phyloP scores from a whole-genome alignment of 2,329 filamentous ascomycete species.

The Dactylellina parvicollis region DNA sequence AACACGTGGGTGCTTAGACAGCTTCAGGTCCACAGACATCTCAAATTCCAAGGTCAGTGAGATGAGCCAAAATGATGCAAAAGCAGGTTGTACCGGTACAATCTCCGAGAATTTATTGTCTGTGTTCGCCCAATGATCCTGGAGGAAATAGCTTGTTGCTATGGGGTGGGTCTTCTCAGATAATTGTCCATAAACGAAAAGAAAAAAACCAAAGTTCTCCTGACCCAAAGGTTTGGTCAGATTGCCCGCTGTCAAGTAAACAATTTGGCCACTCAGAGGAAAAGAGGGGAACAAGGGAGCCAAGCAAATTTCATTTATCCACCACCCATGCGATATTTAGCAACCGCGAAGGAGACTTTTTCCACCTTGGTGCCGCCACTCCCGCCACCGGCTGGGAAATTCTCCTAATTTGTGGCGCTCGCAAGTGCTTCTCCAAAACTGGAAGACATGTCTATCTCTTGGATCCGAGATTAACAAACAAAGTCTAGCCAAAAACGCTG shows the following conservation, averaged over 20 bases:
- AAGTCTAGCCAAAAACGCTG: not conserved
- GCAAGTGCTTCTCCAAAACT: conserved; percentile 22
- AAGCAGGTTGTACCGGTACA: conserved; percentile 20
- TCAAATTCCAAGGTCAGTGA: not conserved
- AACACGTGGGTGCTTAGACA: conserved; percentile 42
- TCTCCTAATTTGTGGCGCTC: conserved; percentile 53
- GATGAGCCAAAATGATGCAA: conserved; percentile 42
- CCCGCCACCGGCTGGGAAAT: conserved; percentile 50
- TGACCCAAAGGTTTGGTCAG: conserved; percentile 51
- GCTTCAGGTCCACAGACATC: conserved; percentile 5
- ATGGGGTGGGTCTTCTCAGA: conserved; percentile 27
- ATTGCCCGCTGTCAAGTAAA: conserved; percentile 52
- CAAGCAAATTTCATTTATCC: conserved; percentile 1
- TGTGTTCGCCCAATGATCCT: not conserved
- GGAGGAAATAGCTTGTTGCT: conserved; percentile 13
- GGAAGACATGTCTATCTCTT: conserved; percentile 18
- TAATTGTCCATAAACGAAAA: conserved; percentile 21
- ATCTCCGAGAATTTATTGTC: conserved; percentile 34
- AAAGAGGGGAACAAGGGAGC: conserved; percentile 15
- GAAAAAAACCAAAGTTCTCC: conserved; percentile 24
- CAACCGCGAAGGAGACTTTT: conserved; percentile 15
- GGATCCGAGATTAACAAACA: conserved; percentile 6
- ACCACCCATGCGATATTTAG: conserved; percentile 2
- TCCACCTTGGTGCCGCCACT: conserved; percentile 43
- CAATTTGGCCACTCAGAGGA: conserved; percentile 19